Percentiles rank a stretch among this genome's conserved stretches.
phyloP scores from a whole-genome alignment of 1,139 yeast genomes.

The Zygotorulaspora mrakii region DNA sequence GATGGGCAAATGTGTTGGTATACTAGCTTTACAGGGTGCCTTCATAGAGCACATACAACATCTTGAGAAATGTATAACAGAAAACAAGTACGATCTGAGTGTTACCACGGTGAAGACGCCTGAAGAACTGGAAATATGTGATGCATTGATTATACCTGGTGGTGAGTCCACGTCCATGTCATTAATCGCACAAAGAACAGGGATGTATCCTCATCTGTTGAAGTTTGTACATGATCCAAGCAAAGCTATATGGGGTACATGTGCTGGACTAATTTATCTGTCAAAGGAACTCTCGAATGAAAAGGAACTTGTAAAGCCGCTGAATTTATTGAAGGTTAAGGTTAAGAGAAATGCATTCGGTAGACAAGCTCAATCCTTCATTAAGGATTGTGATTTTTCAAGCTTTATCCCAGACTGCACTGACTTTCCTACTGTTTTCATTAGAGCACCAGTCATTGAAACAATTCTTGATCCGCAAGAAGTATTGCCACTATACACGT shows the following conservation, averaged over 20 bases:
- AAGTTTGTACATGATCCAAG: slow-evolving; percentile 46
- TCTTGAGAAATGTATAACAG: slow-evolving; percentile 42
- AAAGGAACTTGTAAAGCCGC: slow-evolving; percentile 52
- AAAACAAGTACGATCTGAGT: slow-evolving; percentile 26
- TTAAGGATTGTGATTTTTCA: slow-evolving; percentile 46
- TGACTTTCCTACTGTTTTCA: slow-evolving; percentile 60
- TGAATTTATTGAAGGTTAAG: slow-evolving; percentile 64
- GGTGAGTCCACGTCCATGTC: slow-evolving; percentile 83
- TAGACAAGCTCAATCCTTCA: slow-evolving; percentile 68
- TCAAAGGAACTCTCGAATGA: slow-evolving; percentile 56
- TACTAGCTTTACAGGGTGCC: slow-evolving; percentile 79
- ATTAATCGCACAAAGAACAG: slow-evolving; percentile 63
- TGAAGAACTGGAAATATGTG: slow-evolving; percentile 48
- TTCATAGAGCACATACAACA: slow-evolving; percentile 66
- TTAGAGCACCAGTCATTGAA: slow-evolving; percentile 73
- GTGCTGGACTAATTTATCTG: slow-evolving; percentile 76
- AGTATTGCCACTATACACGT: slow-evolving; percentile 45
- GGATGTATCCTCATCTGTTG: slow-evolving; percentile 53
- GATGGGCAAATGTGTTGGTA: slow-evolving; percentile 48
- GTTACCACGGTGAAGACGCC: slow-evolving; percentile 53
- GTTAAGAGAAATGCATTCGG: slow-evolving; percentile 78
- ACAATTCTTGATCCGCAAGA: slow-evolving; percentile 37
- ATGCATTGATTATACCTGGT: slow-evolving; percentile 70
- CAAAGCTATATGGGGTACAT: slow-evolving; percentile 78
- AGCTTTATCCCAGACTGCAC: slow-evolving; percentile 42